phyloP scores from a whole-genome alignment of 306 rosid species.

The Echinosophora koreensis region DNA sequence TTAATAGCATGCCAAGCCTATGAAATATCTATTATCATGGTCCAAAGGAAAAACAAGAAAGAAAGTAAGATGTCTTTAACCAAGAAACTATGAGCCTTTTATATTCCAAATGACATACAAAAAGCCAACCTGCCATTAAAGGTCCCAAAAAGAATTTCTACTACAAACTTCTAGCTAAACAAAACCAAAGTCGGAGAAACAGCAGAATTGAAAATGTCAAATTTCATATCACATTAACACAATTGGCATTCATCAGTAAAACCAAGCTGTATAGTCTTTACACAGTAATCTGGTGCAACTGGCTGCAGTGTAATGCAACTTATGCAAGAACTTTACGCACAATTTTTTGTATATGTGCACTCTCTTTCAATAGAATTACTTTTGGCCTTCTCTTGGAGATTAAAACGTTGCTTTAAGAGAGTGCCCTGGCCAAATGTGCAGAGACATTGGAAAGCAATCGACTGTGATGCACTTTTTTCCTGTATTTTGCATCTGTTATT shows the following conservation, averaged over 20 bases:
- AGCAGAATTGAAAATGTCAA: neutral
- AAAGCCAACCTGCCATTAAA: conserved; percentile 30
- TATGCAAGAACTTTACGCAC: neutral
- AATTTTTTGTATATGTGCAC: neutral
- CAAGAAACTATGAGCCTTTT: neutral
- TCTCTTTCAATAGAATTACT: neutral
- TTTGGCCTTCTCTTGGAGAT: neutral
- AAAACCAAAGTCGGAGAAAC: conserved; percentile 33
- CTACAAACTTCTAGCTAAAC: conserved; percentile 12
- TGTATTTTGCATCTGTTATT: neutral
- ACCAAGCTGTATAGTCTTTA: neutral
- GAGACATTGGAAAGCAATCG: neutral
- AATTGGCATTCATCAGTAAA: conserved; percentile 34
- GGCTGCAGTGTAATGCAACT: neutral
- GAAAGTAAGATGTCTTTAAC: neutral
- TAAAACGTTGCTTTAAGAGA: too few species aligned
- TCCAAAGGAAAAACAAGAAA: neutral
- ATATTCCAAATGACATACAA: conserved; percentile 20
- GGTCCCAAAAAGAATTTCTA: conserved; percentile 1
- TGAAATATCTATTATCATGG: conserved; percentile 12
- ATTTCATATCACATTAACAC: conserved; percentile 8
- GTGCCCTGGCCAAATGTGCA: neutral
- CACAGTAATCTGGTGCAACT: conserved; percentile 12
- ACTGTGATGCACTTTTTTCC: neutral
- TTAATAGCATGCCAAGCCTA: conserved; percentile 16